Evolutionary conservation across 345 rosid genomes (phyloP).

Genomic region (Eucalyptus virginea): DNA sequence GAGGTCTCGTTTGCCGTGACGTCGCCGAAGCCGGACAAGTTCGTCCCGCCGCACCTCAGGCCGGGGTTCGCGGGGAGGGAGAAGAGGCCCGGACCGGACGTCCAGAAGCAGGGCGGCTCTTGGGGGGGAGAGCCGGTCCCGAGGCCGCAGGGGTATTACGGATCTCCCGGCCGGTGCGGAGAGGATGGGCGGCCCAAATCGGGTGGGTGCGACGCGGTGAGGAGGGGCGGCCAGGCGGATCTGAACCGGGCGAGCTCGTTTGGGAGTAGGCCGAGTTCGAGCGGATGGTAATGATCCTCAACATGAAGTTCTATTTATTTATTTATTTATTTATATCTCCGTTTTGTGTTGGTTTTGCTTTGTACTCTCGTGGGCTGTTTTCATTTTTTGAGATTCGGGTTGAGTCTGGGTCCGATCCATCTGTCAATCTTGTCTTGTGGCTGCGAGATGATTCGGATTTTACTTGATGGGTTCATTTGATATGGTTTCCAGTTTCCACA

Average conservation of each 20-base stretch:
- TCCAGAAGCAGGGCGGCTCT: neutral
- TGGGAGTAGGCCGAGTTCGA: conserved; percentile 57
- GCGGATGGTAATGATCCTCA: conserved; percentile 39
- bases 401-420: neutral
- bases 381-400: neutral
- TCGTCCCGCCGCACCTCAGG: conserved; percentile 94
- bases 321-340: no score
- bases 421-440: neutral
- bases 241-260: conserved; percentile 42
- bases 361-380: neutral
- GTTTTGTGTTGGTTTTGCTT: neutral
- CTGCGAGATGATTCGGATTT: neutral
- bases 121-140: conserved; percentile 5
- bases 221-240: conserved; percentile 22
- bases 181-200: conserved; percentile 64
- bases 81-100: conserved; percentile 33
- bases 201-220: conserved; percentile 50
- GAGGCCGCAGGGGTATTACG: conserved; percentile 16
- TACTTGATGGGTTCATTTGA: neutral
- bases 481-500: neutral
- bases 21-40: conserved; percentile 35
- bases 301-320: neutral
- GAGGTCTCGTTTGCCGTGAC: neutral
- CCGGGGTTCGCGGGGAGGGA: conserved; percentile 65
- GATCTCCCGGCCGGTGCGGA: conserved; percentile 19